Evolutionary conservation across 1,139 yeast genomes (phyloP), one percentile per base, ranked within the genome.

Genomic region (Casaregolazyma suthepensis): DNA sequence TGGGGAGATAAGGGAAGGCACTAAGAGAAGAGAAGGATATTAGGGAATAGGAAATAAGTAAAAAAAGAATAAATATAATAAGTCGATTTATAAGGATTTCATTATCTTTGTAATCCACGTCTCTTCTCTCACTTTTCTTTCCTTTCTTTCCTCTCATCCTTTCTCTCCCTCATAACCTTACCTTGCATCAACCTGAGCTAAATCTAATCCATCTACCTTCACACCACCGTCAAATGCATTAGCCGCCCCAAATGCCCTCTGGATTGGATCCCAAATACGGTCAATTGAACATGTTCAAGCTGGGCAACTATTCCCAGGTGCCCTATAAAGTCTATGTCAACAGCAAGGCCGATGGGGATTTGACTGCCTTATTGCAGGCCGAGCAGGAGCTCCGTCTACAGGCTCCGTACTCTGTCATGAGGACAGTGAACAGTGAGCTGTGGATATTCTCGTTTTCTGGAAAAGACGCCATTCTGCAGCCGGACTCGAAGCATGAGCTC

Each of bases 371-470:
- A 12, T 71, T 83, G 17, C 85, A 83, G 58, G 77, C 84, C 50
- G 91, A 85, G 63, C 72, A 85, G 43, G 67, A 72, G 31, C 71
- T 85, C 51, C 72, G 91, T 52, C 74, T 75, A 58, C 69, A 74
- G 38, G 67, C 79, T 56, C 81, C 85, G 1, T 72, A 73, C 50
- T 77, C 79, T 7, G 69, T 85, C 46, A 76, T 83, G 5, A 79
- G 84, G 13, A 75, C 83, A 54, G 77, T 81, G 62, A 80, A 83
- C 58, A 81, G 82, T 59, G 83, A 81, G 53, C 70, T 85, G 10
- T 85, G 85, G 79, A 74, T 81, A 51, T 79, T 85, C 57, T 62
- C 68, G 74, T 77, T 57, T 71, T 78, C 52, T 68, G 66, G 40
- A 59, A 63, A n/a, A 42, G 50, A 51, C 23, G 57, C 52, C 10